phyloP scores from a whole-genome alignment of 805 yeast genomes.

The Vanderwaltozyma yarrowii region DNA sequence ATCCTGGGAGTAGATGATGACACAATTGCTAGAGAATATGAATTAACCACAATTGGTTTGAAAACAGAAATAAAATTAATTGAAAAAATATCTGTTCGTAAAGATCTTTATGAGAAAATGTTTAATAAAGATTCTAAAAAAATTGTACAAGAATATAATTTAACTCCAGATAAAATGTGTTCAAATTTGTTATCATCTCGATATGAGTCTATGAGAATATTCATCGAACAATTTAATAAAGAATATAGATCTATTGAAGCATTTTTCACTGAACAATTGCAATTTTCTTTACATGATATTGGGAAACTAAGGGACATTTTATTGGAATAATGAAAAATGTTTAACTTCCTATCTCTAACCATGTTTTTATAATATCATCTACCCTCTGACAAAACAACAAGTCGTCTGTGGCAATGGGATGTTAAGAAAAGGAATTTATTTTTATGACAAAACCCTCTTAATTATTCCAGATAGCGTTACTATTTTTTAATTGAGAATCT shows the following conservation, averaged over 20 bases:
- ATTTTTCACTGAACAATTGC: slow-evolving; percentile 38
- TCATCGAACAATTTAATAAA: slow-evolving; percentile 42
- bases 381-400: too few species aligned
- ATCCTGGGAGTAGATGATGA: slow-evolving; percentile 56
- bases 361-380: too few species aligned
- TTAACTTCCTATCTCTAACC: neutral
- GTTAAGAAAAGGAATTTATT: too few species aligned
- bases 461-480: too few species aligned
- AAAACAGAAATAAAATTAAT: slow-evolving; percentile 31
- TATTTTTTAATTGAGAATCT: too few species aligned
- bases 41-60: slow-evolving; percentile 58
- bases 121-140: slow-evolving; percentile 20
- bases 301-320: slow-evolving; percentile 28
- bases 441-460: too few species aligned
- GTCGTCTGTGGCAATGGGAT: too few species aligned
- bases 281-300: slow-evolving; percentile 38
- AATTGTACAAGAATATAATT: slow-evolving; percentile 17
- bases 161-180: slow-evolving; percentile 39
- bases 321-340: slow-evolving; percentile 7
- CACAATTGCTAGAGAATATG: slow-evolving; percentile 65
- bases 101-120: slow-evolving; percentile 27
- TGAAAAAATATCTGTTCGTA: slow-evolving; percentile 28
- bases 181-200: slow-evolving; percentile 50
- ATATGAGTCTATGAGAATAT: slow-evolving; percentile 59
- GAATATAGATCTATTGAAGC: slow-evolving; percentile 45